These are phyloP conservation scores for Leishmania arabica DNA, from an alignment of 208 protist genomes.

Conservation along the genomic window DNA sequence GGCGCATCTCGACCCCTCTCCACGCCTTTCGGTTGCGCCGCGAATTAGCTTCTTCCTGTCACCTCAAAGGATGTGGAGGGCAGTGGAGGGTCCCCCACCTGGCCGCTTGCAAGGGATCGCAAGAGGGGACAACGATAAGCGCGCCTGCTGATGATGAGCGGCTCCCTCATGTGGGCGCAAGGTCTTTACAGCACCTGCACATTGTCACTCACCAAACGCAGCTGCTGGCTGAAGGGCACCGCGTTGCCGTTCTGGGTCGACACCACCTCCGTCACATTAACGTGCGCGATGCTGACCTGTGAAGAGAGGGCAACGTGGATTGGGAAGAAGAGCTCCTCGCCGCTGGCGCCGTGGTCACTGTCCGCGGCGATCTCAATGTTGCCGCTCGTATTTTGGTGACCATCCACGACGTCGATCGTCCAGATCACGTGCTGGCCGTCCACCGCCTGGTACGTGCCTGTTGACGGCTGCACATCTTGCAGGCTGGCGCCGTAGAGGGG, in stretches of 20 bases:
- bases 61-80: background rate
- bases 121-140: background rate
- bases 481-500: slow-evolving; percentile 56
- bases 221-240: slow-evolving; percentile 68
- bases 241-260: slow-evolving; percentile 53
- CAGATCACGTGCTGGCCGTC: slow-evolving; percentile 49
- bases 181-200: slow-evolving; percentile 46
- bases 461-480: slow-evolving; percentile 46
- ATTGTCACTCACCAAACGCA: slow-evolving; percentile 47
- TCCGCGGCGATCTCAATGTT: slow-evolving; percentile 73
- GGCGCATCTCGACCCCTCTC: background rate
- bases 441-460: slow-evolving; percentile 41
- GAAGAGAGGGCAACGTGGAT: slow-evolving; percentile 63
- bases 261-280: slow-evolving; percentile 64
- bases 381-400: slow-evolving; percentile 47
- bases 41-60: background rate
- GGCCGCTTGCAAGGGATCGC: slow-evolving; percentile 3
- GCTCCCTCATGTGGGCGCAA: background rate
- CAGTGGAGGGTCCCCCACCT: background rate
- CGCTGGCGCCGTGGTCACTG: slow-evolving; percentile 15
- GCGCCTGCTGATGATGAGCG: background rate
- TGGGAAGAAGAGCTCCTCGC: slow-evolving; percentile 75
- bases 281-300: slow-evolving; percentile 41
- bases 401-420: slow-evolving; percentile 63
- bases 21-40: background rate